A percentile compares a stretch with the other conserved stretches of the same genome.
phyloP scores from a whole-genome alignment of 2,329 filamentous ascomycete genomes.

The Didymella lethalis region DNA sequence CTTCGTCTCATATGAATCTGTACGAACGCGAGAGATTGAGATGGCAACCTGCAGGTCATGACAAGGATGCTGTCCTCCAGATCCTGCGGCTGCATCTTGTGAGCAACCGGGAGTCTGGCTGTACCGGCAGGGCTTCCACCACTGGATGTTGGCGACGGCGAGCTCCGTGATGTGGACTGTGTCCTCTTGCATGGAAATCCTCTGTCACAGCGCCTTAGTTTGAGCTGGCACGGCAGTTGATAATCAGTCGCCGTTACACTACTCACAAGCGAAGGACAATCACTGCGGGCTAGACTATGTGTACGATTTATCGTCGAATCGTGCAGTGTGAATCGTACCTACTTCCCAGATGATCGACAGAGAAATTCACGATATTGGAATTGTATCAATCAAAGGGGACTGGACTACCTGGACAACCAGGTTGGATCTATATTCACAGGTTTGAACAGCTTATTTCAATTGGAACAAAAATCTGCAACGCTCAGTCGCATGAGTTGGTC shows the following conservation, averaged over 20 bases:
- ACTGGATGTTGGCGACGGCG: not conserved
- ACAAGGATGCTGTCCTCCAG: slow-evolving; percentile 4
- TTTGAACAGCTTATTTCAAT: not conserved
- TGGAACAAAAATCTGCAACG: not conserved
- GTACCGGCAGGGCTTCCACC: slow-evolving; percentile 2
- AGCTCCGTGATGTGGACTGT: not conserved
- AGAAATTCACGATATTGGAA: not conserved
- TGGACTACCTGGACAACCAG: not conserved
- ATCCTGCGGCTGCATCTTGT: not conserved
- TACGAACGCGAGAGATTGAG: not conserved
- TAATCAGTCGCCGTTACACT: not conserved
- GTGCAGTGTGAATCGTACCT: not conserved
- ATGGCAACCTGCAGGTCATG: not conserved
- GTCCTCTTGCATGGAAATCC: not conserved
- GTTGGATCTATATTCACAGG: not conserved
- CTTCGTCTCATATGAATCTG: not conserved
- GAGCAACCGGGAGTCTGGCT: slow-evolving; percentile 2
- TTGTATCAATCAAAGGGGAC: not conserved
- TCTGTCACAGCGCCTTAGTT: not conserved
- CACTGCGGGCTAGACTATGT: not conserved
- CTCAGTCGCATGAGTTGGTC: not conserved
- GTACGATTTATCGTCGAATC: not conserved
- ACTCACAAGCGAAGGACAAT: not conserved
- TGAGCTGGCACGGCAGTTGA: not conserved
- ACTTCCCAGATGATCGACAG: not conserved